Conservation (phyloP, 1,284 basidiomycete genomes). For the Trichosporon coremiiforme region DNA sequence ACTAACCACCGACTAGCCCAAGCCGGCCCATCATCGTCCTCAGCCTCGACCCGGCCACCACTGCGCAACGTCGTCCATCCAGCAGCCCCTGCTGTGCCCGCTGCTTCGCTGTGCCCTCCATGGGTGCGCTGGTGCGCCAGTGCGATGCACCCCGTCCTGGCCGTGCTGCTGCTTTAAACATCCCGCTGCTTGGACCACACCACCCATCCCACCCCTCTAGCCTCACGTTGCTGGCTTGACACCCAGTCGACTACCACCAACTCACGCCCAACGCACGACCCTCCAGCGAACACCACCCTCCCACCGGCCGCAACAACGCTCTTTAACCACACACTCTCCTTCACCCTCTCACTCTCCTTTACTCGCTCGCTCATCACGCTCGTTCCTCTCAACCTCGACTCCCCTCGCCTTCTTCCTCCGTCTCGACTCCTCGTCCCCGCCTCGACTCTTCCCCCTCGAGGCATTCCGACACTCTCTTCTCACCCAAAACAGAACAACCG, state of each 20-base stretch:
- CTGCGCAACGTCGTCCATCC: neutral
- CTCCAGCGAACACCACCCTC: no score
- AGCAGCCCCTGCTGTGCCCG: neutral
- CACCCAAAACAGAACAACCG: neutral
- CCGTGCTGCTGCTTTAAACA: neutral
- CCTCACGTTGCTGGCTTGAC: neutral
- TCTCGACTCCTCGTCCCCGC: neutral
- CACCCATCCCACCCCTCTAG: neutral
- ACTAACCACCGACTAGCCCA: neutral
- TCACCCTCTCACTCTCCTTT: neutral
- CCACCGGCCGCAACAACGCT: neutral
- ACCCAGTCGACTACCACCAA: neutral
- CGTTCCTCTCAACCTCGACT: neutral
- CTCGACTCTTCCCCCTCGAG: neutral
- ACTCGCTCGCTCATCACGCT: neutral
- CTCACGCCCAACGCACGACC: neutral
- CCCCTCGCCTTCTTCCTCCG: neutral
- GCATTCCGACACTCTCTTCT: neutral
- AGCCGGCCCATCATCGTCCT: neutral
- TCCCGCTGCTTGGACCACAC: neutral
- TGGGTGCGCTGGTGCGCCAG: no score
- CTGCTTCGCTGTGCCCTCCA: neutral
- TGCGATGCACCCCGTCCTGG: neutral
- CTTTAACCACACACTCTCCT: neutral
- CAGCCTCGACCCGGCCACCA: neutral